These are phyloP conservation scores for Penicillium brasilianum DNA, from an alignment of 2,329 filamentous ascomycete species.

Conservation along the genomic window DNA sequence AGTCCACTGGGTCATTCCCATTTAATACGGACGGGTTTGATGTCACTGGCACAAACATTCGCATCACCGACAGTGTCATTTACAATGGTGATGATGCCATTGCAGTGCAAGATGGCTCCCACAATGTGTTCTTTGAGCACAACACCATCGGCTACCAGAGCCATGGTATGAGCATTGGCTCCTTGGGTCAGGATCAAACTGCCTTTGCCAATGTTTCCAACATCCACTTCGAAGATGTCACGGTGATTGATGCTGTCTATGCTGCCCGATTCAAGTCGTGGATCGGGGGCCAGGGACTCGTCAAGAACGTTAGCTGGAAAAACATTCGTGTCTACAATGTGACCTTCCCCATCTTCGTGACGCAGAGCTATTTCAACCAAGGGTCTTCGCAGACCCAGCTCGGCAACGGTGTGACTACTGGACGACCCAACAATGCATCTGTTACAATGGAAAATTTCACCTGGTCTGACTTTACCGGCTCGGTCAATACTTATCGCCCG, in stretches of 20 bases:
- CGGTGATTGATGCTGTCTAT: constrained; percentile 49
- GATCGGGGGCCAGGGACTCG: constrained; percentile 50
- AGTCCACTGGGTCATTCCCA: constrained; percentile 45
- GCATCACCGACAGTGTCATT: constrained; percentile 39
- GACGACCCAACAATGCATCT: constrained; percentile 45
- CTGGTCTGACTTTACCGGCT: constrained; percentile 49
- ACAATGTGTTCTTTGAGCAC: constrained; percentile 46
- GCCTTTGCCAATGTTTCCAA: constrained; percentile 48
- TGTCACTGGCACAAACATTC: constrained; percentile 37
- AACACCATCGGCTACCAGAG: constrained; percentile 52
- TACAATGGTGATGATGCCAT: constrained; percentile 54
- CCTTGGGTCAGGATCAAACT: constrained; percentile 46
- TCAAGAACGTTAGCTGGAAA: constrained; percentile 51
- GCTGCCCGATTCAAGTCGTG: constrained; percentile 53
- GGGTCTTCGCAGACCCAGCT: constrained; percentile 38
- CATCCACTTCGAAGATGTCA: constrained; percentile 51
- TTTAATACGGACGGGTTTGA: constrained; percentile 50
- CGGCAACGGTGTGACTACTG: constrained; percentile 28
- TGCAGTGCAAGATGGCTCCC: constrained; percentile 45
- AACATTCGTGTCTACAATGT: constrained; percentile 53
- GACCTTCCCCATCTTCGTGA: constrained; percentile 55
- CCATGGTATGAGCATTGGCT: constrained; percentile 53
- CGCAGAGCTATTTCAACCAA: constrained; percentile 53
- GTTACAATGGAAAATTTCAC: constrained; percentile 52
- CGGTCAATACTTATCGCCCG: constrained; percentile 49